Base-by-base conservation (phyloP, 192 early-diverging fungal genomes). In the Pecoramyces ruminantium region DNA sequence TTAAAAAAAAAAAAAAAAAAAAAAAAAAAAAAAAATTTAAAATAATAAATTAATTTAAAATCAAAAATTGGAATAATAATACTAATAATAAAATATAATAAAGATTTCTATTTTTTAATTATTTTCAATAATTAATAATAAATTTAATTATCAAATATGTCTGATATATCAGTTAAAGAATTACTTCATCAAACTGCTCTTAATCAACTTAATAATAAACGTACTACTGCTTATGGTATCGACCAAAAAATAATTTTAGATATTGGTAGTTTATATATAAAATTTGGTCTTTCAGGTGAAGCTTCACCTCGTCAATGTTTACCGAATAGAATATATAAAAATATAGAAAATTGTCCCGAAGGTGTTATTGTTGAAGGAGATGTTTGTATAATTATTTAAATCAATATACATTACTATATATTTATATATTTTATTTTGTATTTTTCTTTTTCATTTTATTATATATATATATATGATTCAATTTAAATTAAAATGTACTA, bases 231-330 rank as follows among this genome's bases (percentile, higher is more conserved):
- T 29, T 93, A 93, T 80, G 91, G 89, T 78, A 88, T 92, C 79
- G 96, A 96, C 85, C 95, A 97, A 79, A 87, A 93, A 12, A 90
- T 97, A 28, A 92, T 97, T 14, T 88, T 97, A 14, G 96, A 97
- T 83, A 87, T 97, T 78, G 95, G 96, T 25, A 91, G 93, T 1
- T 86, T 89, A 34, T 92, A 92, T 79, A 86, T 96, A 80, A 94
- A 94, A 27, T 94, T 92, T 81, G 96, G 96, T 0, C 93, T 95
- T 85, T 94, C 93, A 6, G 94, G 94, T 28, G 96, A 97, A 85
- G 82, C 92, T 8, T 85, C 88, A 29, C 96, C 96, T 12, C 86
- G 95, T 30, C 89, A 93, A 67, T 67, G 51, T 67, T 21, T 67
- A 25, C 51, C 51, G 11, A 67, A 67, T 67, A 67, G 51, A 67